Evolutionary conservation across 139 green algal species (phyloP).

Genomic region (Closterium sp.): DNA sequence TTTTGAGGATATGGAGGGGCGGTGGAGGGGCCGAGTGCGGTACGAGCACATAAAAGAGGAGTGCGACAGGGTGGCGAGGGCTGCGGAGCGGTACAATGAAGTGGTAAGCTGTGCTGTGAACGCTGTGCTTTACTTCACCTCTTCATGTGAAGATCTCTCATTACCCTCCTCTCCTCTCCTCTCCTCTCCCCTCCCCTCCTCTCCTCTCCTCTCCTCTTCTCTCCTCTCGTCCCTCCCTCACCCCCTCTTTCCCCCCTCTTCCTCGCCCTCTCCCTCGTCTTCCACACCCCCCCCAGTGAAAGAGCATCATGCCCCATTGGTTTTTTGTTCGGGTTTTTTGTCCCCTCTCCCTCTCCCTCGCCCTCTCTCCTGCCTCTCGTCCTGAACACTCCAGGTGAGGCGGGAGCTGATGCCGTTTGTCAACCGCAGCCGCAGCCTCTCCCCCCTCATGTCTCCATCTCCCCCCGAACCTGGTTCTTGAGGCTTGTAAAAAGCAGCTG

Average conservation of each 20-base stretch:
- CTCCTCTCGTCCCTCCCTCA: neutral
- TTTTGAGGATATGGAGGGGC: neutral
- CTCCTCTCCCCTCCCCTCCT: neutral
- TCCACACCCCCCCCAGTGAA: no score
- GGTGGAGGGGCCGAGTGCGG: neutral
- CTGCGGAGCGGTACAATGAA: neutral
- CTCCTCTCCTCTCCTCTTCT: constrained; percentile 1
- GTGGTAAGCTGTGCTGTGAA: neutral
- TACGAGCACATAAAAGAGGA: neutral
- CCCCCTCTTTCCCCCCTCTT: neutral
- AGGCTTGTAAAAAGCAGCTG: no score
- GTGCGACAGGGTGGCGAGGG: constrained; percentile 14
- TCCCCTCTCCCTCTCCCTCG: neutral
- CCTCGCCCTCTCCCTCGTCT: neutral
- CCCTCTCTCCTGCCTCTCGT: neutral
- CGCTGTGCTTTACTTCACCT: neutral
- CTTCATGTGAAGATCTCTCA: no score
- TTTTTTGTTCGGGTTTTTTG: no score
- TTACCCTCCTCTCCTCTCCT: neutral
- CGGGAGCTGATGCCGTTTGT: neutral
- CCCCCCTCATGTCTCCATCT: neutral
- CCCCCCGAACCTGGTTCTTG: neutral
- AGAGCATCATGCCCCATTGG: no score
- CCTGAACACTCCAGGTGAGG: neutral
- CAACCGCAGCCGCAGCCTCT: constrained; percentile 7